Evolutionary conservation across 208 protist genomes (phyloP), one percentile per base, ranked within the genome.

Genomic region (Wallacemonas sp.): DNA sequence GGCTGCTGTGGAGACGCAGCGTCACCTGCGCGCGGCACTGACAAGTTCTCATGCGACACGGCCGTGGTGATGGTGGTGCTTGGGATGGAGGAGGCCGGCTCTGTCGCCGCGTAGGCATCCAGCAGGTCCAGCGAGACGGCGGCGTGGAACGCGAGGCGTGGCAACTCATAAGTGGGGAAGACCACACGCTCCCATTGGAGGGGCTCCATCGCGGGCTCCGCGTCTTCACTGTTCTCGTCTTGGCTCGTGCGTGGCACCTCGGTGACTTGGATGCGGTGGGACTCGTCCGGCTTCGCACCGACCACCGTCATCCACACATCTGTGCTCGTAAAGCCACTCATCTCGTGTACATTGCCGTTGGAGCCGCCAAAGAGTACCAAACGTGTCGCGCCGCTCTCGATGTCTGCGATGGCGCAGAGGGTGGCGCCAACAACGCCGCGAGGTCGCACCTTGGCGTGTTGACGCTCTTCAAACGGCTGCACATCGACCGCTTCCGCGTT

Each of bases 371-470:
- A 19, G 9, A 77, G 56, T 36, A 79, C 64, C 24, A 78, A 31
- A 1, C 60, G 66, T 1, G 64, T 68, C 12, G 42, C 53, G 6
- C 31, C 2, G 31, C 24, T 41, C 24, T 19, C 47, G 58, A 30
- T 53, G 24, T 11, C 14, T 31, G 19, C n/a, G 47, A 61, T 27
- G 68, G 36, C 6, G 28, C 74, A 76, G 17, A 90, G 38, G 5
- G 81, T 78, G 4, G 79, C 77, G 26, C 87, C 87, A 42, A 80
- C 77, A 22, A 79, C 55, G 1, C 75, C 45, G 28, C 81, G 76
- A 15, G 87, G 83, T 0, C 70, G 66, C 63, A 86, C 63, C 55
- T 85, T 75, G 12, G 72, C 84, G 46, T 86, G 72, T 17, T 41
- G 69, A 21, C 54, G 68, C 63, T 88, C 83, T 51, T 79, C 62